Conservation (phyloP, 2,329 filamentous ascomycete genomes). For the Pseudocercospora macadamiae region DNA sequence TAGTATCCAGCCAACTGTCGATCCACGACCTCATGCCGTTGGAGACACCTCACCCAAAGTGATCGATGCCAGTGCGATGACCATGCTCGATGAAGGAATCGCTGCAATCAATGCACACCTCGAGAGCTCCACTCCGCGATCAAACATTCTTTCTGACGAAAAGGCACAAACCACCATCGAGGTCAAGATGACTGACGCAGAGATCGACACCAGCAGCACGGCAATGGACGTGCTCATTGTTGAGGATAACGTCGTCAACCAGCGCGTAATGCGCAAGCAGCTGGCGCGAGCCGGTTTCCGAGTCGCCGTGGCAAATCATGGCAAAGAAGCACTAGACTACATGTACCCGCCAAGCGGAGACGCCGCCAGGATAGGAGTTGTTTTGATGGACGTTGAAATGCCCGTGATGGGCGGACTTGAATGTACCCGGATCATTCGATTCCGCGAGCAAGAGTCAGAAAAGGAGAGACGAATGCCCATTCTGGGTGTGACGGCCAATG, state of each 20-base stretch:
- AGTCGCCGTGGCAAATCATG: slow-evolving; percentile 32
- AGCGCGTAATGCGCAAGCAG: slow-evolving; percentile 32
- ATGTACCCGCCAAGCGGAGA: slow-evolving; percentile 4
- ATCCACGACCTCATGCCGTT: slow-evolving; percentile 42
- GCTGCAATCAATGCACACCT: not conserved
- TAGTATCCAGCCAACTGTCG: not conserved
- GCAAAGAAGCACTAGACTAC: slow-evolving; percentile 30
- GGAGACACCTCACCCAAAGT: slow-evolving; percentile 61
- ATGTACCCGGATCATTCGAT: slow-evolving; percentile 27
- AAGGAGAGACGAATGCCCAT: slow-evolving; percentile 69
- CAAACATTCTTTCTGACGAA: not conserved
- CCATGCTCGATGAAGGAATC: not conserved
- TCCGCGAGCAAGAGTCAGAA: slow-evolving; percentile 43
- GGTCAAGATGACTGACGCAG: not conserved
- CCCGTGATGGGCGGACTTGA: slow-evolving; percentile 35
- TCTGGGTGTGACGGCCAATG: slow-evolving; percentile 74
- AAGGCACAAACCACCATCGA: not conserved
- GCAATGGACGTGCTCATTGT: slow-evolving; percentile 27
- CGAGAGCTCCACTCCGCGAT: not conserved
- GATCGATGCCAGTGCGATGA: not conserved
- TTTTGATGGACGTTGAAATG: slow-evolving; percentile 38
- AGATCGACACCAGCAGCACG: not conserved
- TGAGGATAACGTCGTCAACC: slow-evolving; percentile 42
- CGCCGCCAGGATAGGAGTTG: slow-evolving; percentile 23
- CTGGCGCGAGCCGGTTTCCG: slow-evolving; percentile 27